A percentile compares a stretch with the other conserved stretches of the same genome.
These are phyloP conservation scores for Podaxis pistillaris DNA, from an alignment of 768 basidiomycete genomes.

Conservation along the genomic window DNA sequence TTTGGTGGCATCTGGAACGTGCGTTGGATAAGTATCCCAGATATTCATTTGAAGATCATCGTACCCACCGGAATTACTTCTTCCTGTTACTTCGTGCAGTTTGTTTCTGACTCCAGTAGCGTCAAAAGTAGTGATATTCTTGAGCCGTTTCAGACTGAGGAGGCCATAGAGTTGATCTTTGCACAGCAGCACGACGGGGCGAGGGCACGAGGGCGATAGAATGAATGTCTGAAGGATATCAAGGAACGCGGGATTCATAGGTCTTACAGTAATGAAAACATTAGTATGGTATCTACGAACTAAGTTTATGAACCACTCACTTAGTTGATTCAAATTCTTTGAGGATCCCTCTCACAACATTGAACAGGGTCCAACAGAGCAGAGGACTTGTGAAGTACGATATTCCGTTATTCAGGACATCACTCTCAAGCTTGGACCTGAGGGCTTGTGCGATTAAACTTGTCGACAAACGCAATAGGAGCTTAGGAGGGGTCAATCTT, in stretches of 20 bases:
- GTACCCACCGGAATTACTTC: not conserved
- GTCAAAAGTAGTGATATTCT: conserved; percentile 8
- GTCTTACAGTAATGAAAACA: conserved; percentile 32
- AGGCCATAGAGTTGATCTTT: conserved; percentile 14
- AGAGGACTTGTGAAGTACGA: conserved; percentile 74
- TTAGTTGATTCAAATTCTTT: conserved; percentile 55
- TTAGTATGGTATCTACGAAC: conserved; percentile 4
- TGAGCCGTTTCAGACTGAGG: conserved; percentile 4
- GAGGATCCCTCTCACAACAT: conserved; percentile 63
- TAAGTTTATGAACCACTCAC: conserved; percentile 32
- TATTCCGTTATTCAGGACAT: conserved; percentile 69
- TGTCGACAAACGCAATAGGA: conserved; percentile 63
- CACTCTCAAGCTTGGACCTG: conserved; percentile 58
- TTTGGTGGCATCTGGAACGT: not conserved
- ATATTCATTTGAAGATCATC: not conserved
- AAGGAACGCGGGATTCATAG: conserved; percentile 47
- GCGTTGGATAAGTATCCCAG: not conserved
- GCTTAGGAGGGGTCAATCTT: conserved; percentile 71
- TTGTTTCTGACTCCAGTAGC: conserved; percentile 11
- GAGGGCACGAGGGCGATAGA: conserved; percentile 63
- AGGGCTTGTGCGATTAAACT: conserved; percentile 68
- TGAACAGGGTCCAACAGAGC: conserved; percentile 78
- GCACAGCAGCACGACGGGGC: conserved; percentile 62
- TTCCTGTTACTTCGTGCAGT: conserved; percentile 6
- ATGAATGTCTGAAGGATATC: conserved; percentile 68